Base-by-base conservation (phyloP, 345 rosid genomes). In the Carallia pectinifolia region DNA sequence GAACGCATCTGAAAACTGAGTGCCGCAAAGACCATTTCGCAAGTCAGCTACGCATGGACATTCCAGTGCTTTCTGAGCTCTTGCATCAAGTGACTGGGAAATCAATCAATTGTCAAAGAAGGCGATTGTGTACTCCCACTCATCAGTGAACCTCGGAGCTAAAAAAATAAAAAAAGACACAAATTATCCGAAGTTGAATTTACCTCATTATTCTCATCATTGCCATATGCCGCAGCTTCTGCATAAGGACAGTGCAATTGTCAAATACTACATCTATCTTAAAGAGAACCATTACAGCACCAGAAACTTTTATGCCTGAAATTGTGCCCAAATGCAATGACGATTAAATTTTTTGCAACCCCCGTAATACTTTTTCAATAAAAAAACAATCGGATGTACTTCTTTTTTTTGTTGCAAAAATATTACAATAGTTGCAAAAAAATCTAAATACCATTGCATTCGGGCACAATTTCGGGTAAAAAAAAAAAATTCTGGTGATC, bases 31-130 rank as follows among this genome's bases (percentile, higher is more conserved):
- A 6, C 98, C 95, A 53, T 58, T 85, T 53, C 92, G 89, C 78
- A 94, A 77, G 68, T 88, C 92, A 55, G 91, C 91, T 27, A 94
- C 81, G 81, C 98, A 94, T 66, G 97, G 97, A 60, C 98, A 94
- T 19, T 94, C 92, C 36, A 94, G 73, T 39, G 97, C 97, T 84
- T 85, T 94, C 80, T 84, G 83, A 40, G 89, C 98, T 73, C 82
- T 85, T 1, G 80, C 91, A 64, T 94, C 97, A 58, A 86, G 77
- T 66, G 93, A 84, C 97, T 90, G 82, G 71, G 66, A 76, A 78
- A 76, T 62, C 34, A 78, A 76, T 62, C 34, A 70, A 15, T 23
- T 33, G 30, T 61, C 85, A 75, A 62, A 40, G 53, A 23, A 12
- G 17, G 48, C 4, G 15, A 16, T 61, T 63, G 64, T 17, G 50